Evolutionary conservation across 148 eudicot species (phyloP).

Genomic region (Simmondsia chinensis): DNA sequence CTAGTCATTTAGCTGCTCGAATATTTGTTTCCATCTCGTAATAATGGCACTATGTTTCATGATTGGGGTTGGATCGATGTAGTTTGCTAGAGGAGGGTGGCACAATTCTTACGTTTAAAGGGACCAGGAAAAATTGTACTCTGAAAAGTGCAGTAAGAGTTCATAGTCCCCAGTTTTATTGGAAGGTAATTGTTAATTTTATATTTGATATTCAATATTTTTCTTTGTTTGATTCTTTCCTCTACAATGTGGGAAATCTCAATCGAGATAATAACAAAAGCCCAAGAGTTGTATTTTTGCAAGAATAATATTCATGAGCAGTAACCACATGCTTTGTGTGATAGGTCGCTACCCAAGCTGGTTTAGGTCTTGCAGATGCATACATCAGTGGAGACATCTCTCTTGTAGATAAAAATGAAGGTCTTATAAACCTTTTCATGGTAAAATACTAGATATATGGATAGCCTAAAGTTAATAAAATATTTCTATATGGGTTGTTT

Average conservation of each 20-base stretch:
- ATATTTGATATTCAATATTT: too few relatives aligned
- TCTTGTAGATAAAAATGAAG: slow-evolving; percentile 66
- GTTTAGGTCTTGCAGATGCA: slow-evolving; percentile 97
- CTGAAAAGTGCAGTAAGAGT: slow-evolving; percentile 47
- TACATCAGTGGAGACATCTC: slow-evolving; percentile 89
- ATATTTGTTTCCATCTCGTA: too few relatives aligned
- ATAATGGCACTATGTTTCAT: too few relatives aligned
- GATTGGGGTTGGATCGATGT: neutral
- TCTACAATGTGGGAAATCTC: too few relatives aligned
- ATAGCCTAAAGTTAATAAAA: too few relatives aligned
- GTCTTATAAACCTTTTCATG: slow-evolving; percentile 79
- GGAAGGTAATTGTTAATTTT: slow-evolving; percentile 91
- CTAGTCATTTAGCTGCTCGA: too few relatives aligned
- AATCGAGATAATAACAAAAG: too few relatives aligned
- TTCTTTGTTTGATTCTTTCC: too few relatives aligned
- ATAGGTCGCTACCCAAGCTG: slow-evolving; percentile 88
- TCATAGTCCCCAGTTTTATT: slow-evolving; percentile 80
- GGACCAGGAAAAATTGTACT: slow-evolving; percentile 32
- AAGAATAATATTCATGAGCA: too few relatives aligned
- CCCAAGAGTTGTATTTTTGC: too few relatives aligned
- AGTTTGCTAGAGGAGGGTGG: slow-evolving; percentile 94
- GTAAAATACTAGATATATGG: slow-evolving; percentile 22
- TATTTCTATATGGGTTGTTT: too few relatives aligned
- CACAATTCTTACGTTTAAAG: slow-evolving; percentile 53
- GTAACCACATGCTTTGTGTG: too few relatives aligned